Percentiles rank a stretch among this genome's conserved stretches.
These are phyloP conservation scores for Byssothecium circinans DNA, from an alignment of 2,329 filamentous ascomycete species.

Conservation along the genomic window DNA sequence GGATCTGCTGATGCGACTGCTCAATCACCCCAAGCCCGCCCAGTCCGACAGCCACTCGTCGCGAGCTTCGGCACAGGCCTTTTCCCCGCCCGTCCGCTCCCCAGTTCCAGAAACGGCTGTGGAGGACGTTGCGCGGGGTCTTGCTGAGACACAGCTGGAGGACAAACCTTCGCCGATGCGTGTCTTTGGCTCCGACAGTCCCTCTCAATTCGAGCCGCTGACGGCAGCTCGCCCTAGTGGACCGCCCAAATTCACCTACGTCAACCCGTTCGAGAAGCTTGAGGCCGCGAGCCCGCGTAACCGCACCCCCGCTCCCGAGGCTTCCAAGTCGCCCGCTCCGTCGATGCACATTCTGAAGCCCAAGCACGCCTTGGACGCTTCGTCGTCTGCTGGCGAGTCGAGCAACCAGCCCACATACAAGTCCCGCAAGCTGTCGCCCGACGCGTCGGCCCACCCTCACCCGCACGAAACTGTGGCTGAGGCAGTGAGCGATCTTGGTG, in stretches of 20 bases:
- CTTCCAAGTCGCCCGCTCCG: constrained; percentile 20
- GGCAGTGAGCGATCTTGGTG: constrained; percentile 67
- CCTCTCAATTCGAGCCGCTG: constrained; percentile 39
- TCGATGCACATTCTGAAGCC: constrained; percentile 52
- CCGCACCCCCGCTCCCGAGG: constrained; percentile 34
- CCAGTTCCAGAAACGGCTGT: constrained; percentile 47
- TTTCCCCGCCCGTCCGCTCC: constrained; percentile 30
- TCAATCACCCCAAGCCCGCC: constrained; percentile 69
- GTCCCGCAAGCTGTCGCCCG: constrained; percentile 16
- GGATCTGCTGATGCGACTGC: constrained; percentile 80
- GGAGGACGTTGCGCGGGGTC: constrained; percentile 49
- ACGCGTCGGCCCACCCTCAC: constrained; percentile 23
- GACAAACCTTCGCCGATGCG: constrained; percentile 39
- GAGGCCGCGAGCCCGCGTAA: constrained; percentile 67
- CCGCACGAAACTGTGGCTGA: constrained; percentile 67
- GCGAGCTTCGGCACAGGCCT: constrained; percentile 28
- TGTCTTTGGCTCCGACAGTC: constrained; percentile 47
- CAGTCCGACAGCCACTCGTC: constrained; percentile 33
- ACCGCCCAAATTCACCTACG: constrained; percentile 64
- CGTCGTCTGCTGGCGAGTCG: constrained; percentile 28
- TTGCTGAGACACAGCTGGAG: constrained; percentile 50
- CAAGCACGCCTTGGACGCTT: constrained; percentile 44
- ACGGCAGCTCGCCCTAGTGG: constrained; percentile 17
- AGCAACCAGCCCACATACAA: constrained; percentile 29
- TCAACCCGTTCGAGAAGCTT: constrained; percentile 72